Conservation (phyloP, 176 grass and related monocot species). For the Luzula sylvatica region DNA sequence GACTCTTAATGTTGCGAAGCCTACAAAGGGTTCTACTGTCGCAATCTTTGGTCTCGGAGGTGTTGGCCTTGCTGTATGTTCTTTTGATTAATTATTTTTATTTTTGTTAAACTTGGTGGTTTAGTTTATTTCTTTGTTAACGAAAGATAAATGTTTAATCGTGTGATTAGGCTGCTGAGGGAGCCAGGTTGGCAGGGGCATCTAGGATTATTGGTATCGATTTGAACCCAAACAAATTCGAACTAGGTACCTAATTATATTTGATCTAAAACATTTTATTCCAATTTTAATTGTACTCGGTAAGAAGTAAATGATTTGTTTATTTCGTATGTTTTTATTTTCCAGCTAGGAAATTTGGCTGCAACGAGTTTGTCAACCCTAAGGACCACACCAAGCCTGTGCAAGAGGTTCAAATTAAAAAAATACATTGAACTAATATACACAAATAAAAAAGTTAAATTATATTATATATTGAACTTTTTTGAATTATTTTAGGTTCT, state of each 20-base stretch:
- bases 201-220: constrained; percentile 88
- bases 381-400: constrained; percentile 52
- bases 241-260: constrained; percentile 33
- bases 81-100: neutral
- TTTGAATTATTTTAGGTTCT: constrained; percentile 35
- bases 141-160: neutral
- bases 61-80: constrained; percentile 76
- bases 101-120: neutral
- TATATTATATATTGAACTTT: too few relatives aligned
- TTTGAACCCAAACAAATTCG: constrained; percentile 59
- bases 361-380: constrained; percentile 86
- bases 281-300: too few relatives aligned
- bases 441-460: too few relatives aligned
- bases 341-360: constrained; percentile 76
- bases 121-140: neutral
- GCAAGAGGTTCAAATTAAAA: constrained; percentile 37
- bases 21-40: constrained; percentile 41
- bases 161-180: constrained; percentile 65
- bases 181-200: constrained; percentile 58
- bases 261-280: too few relatives aligned
- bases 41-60: constrained; percentile 82
- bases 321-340: neutral
- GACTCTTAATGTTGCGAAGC: constrained; percentile 75
- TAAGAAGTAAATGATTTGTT: neutral
- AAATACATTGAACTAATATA: neutral